A percentile compares a stretch with the other conserved stretches of the same genome.
Evolutionary conservation across 129 eudicot species (phyloP).

Genomic region (Deinandra increscens): DNA sequence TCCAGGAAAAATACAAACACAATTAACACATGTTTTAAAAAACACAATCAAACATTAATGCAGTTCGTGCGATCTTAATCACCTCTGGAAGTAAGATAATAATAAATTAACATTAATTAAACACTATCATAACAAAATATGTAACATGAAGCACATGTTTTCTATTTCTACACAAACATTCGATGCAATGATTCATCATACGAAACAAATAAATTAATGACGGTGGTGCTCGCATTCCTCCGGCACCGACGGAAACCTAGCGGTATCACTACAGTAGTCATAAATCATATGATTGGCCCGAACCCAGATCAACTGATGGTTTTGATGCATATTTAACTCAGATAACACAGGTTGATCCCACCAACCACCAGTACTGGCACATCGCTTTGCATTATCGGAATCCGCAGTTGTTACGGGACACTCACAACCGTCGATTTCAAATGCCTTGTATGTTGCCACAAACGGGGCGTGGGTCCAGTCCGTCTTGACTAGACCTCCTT

Average conservation of each 20-base stretch:
- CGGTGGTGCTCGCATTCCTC: constrained; percentile 77
- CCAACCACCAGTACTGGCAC: constrained; percentile 66
- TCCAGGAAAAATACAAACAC: not conserved
- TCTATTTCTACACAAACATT: constrained; percentile 9
- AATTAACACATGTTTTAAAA: constrained; percentile 45
- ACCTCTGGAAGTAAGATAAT: not conserved
- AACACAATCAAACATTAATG: constrained; percentile 21
- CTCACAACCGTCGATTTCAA: constrained; percentile 69
- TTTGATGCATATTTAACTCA: constrained; percentile 76
- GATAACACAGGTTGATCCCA: constrained; percentile 76
- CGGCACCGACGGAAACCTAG: constrained; percentile 63
- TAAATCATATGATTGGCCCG: constrained; percentile 80
- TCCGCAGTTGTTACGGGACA: constrained; percentile 55
- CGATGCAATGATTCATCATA: not conserved
- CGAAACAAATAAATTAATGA: constrained; percentile 29
- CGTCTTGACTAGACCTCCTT: constrained; percentile 87
- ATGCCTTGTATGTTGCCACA: constrained; percentile 66
- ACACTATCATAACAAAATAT: constrained; percentile 23
- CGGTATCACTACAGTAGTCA: constrained; percentile 66
- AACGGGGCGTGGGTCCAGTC: constrained; percentile 93
- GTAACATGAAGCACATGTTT: constrained; percentile 35
- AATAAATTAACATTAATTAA: constrained; percentile 3
- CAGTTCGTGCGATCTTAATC: constrained; percentile 10
- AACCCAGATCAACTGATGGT: constrained; percentile 85
- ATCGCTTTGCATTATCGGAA: constrained; percentile 41